These are phyloP conservation scores for Malus asiatica DNA, from an alignment of 306 rosid genomes.

Conservation along the genomic window DNA sequence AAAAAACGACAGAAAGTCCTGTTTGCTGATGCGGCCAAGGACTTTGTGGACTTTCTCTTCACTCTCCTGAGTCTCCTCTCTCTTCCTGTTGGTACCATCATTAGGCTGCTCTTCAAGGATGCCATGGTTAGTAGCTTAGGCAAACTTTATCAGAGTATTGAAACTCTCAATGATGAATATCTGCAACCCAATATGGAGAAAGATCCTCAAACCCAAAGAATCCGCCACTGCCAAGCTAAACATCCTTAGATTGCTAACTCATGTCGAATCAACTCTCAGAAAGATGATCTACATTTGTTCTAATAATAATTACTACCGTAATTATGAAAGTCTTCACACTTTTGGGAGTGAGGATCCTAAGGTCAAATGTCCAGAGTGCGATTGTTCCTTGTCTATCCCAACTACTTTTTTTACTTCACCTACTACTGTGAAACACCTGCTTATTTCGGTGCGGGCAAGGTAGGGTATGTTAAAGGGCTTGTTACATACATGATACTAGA, in stretches of 20 bases:
- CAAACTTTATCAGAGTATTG: too few species aligned
- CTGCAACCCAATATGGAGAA: conserved; percentile 13
- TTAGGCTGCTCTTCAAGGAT: too few species aligned
- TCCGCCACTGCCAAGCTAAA: background rate
- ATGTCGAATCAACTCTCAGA: background rate
- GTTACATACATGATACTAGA: too few species aligned
- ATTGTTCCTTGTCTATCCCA: accelerated
- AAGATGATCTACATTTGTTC: background rate
- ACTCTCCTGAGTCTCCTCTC: too few species aligned
- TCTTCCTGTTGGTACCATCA: too few species aligned
- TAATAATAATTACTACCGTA: accelerated
- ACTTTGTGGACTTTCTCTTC: conserved; percentile 26
- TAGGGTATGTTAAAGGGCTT: too few species aligned
- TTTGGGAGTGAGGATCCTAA: background rate
- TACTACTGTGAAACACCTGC: background rate
- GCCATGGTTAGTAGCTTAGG: too few species aligned
- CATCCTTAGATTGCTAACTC: background rate
- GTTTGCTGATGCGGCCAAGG: conserved; percentile 33
- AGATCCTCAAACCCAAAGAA: conserved; percentile 26
- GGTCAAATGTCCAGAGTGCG: background rate
- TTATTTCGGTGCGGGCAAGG: background rate
- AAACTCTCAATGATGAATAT: background rate
- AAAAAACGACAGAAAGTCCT: conserved; percentile 10
- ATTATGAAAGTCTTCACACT: too few species aligned
- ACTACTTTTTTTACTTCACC: background rate